Evolutionary conservation across 202 grass and related monocot genomes (phyloP).

Genomic region (Eragrostis tef): DNA sequence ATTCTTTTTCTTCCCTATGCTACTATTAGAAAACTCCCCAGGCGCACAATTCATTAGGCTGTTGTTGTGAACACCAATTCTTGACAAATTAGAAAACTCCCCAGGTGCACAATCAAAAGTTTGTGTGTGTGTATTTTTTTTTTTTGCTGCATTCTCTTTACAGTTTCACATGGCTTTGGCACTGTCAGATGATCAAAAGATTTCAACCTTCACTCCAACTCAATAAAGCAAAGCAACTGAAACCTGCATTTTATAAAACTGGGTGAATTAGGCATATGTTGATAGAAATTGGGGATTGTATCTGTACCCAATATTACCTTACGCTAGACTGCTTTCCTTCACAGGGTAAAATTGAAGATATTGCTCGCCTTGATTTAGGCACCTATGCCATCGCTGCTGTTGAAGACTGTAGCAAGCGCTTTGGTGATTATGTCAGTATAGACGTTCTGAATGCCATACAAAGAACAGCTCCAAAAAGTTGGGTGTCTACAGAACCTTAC

Average conservation of each 20-base stretch:
- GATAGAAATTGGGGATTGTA: not conserved
- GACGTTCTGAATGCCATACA: slow-evolving; percentile 77
- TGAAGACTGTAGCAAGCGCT: slow-evolving; percentile 74
- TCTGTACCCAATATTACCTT: not conserved
- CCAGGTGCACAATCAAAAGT: not conserved
- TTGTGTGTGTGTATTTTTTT: too few species aligned
- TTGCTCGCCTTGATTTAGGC: slow-evolving; percentile 65
- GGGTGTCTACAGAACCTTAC: slow-evolving; percentile 61
- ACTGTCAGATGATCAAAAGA: not conserved
- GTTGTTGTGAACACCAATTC: not conserved
- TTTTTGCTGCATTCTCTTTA: not conserved
- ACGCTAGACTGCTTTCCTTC: slow-evolving; percentile 13
- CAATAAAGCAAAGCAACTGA: slow-evolving; percentile 8
- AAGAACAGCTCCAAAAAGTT: slow-evolving; percentile 55
- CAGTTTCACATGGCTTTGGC: too few species aligned
- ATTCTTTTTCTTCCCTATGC: not conserved
- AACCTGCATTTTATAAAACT: not conserved
- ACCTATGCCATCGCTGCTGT: slow-evolving; percentile 53
- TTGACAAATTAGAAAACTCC: slow-evolving; percentile 20
- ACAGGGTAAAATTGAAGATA: slow-evolving; percentile 85
- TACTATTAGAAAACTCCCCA: not conserved
- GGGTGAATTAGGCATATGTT: not conserved
- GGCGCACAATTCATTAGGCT: not conserved
- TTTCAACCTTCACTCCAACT: not conserved
- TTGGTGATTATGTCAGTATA: slow-evolving; percentile 69